These are phyloP conservation scores for Butyriboletus loyo DNA, from an alignment of 768 basidiomycete genomes.

Conservation along the genomic window DNA sequence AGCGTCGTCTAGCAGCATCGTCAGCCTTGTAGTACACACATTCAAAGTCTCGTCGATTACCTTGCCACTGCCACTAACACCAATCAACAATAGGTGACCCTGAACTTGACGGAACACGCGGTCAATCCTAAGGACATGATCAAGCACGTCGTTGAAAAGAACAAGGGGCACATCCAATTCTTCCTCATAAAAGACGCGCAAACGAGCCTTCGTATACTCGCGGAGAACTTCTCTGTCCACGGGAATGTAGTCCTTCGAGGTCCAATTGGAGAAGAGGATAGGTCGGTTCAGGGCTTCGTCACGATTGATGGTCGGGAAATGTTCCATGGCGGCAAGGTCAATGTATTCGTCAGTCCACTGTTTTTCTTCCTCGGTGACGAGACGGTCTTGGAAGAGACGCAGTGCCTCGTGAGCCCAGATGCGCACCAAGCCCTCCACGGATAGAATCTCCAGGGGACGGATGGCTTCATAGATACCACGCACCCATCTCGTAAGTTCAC, in stretches of 20 bases:
- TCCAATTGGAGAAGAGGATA: constrained; percentile 99
- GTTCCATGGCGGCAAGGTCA: constrained; percentile 74
- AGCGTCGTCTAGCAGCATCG: constrained; percentile 73
- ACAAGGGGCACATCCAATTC: constrained; percentile 97
- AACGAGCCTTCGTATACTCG: constrained; percentile 94
- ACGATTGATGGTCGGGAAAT: constrained; percentile 91
- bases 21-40: constrained; percentile 11
- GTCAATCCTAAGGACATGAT: constrained; percentile 97
- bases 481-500: constrained; percentile 97
- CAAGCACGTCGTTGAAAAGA: constrained; percentile 96
- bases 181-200: constrained; percentile 99
- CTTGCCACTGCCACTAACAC: constrained; percentile 98
- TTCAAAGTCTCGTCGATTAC: constrained; percentile 40
- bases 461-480: constrained; percentile 98
- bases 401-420: constrained; percentile 98
- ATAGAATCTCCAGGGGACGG: constrained; percentile 86
- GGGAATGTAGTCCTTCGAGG: constrained; percentile 92
- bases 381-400: constrained; percentile 95
- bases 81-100: constrained; percentile 93
- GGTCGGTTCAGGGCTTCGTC: constrained; percentile 86
- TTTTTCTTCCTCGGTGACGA: constrained; percentile 90
- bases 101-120: constrained; percentile 98
- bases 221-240: constrained; percentile 91
- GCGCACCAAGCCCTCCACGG: constrained; percentile 92
- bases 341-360: constrained; percentile 94